phyloP scores from a whole-genome alignment of 306 rosid species.

The Glycine latifolia region DNA sequence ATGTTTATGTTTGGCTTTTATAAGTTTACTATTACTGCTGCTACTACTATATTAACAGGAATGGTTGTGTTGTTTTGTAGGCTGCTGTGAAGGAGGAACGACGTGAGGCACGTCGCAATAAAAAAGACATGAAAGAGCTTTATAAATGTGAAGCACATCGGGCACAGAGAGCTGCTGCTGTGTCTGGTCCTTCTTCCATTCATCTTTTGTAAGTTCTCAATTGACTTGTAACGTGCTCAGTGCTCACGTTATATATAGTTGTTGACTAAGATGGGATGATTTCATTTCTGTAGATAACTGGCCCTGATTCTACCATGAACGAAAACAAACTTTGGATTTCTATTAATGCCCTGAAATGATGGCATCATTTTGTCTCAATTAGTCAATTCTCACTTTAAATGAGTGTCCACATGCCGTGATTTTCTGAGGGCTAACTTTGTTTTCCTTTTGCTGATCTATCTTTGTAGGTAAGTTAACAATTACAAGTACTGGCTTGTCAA shows the following conservation, averaged over 20 bases:
- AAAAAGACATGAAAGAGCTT: constrained; percentile 85
- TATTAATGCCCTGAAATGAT: background rate
- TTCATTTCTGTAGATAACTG: background rate
- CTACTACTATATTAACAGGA: background rate
- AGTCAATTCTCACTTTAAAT: background rate
- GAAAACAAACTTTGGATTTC: background rate
- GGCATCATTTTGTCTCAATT: background rate
- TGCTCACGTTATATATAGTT: background rate
- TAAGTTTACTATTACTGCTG: background rate
- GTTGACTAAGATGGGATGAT: background rate
- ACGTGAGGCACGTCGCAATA: constrained; percentile 78
- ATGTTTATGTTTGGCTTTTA: constrained; percentile 7
- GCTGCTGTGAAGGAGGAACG: constrained; percentile 86
- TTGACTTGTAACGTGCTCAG: background rate
- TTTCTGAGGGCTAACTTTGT: background rate
- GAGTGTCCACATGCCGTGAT: constrained; percentile 9
- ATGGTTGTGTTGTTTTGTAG: constrained; percentile 47
- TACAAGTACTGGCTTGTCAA: background rate
- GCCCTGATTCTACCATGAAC: background rate
- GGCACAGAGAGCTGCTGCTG: constrained; percentile 87
- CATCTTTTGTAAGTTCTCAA: constrained; percentile 69
- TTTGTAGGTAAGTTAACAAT: constrained; percentile 44
- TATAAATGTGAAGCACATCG: constrained; percentile 76
- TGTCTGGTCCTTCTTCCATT: constrained; percentile 78
- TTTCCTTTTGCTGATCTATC: background rate